Conservation (phyloP, 2,329 filamentous ascomycete species). For the Zasmidium cellare region DNA sequence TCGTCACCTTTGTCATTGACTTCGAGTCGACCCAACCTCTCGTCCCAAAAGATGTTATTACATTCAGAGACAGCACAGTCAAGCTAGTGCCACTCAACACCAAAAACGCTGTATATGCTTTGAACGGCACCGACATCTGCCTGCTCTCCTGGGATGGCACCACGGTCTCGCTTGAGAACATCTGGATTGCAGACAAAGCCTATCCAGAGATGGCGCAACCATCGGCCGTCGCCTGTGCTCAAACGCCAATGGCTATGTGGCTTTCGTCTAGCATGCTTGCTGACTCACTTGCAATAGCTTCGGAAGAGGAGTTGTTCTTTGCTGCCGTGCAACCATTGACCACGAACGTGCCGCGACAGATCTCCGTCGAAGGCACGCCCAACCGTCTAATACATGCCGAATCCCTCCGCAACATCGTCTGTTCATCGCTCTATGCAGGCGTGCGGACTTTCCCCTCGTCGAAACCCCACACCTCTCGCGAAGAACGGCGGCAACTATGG, state of each 20-base stretch:
- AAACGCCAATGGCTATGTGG: slow-evolving; percentile 23
- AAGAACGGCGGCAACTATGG: slow-evolving; percentile 38
- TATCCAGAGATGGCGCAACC: slow-evolving; percentile 29
- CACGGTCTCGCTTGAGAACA: slow-evolving; percentile 22
- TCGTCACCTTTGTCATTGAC: slow-evolving; percentile 20
- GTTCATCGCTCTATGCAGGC: slow-evolving; percentile 45
- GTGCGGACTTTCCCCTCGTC: slow-evolving; percentile 25
- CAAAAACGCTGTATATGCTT: slow-evolving; percentile 22
- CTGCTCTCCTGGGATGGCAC: slow-evolving; percentile 26
- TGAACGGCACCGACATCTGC: slow-evolving; percentile 27
- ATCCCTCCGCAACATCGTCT: slow-evolving; percentile 45
- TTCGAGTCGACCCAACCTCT: slow-evolving; percentile 4
- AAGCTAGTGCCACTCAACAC: slow-evolving; percentile 21
- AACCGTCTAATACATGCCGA: slow-evolving; percentile 32
- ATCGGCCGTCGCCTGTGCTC: slow-evolving; percentile 22
- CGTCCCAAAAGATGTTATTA: slow-evolving; percentile 9
- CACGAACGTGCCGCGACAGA: slow-evolving; percentile 30
- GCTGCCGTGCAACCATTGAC: slow-evolving; percentile 14
- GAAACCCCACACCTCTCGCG: slow-evolving; percentile 24
- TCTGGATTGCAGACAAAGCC: slow-evolving; percentile 31
- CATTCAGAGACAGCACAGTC: slow-evolving; percentile 29
- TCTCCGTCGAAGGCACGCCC: slow-evolving; percentile 30
- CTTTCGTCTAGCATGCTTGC: slow-evolving; percentile 21
- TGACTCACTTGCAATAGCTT: slow-evolving; percentile 26
- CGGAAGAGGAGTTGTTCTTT: slow-evolving; percentile 25